Base-by-base conservation (phyloP, 208 protist species). In the Jaenimonas drosophilae region DNA sequence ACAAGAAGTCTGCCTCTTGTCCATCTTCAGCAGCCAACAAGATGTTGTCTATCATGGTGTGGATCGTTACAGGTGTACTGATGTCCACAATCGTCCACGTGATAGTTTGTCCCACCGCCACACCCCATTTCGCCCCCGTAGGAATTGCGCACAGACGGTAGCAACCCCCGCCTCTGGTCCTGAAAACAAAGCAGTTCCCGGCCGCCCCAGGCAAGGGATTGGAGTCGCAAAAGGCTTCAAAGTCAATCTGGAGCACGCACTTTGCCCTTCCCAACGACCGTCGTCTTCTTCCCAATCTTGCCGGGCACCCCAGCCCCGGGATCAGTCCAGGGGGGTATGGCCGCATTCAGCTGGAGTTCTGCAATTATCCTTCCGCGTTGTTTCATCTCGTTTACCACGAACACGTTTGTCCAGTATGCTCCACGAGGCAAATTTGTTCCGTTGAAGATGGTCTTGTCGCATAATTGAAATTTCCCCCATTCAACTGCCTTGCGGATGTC, bases 191-290 rank as follows among this genome's bases (percentile, higher is more conserved):
- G 6, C 23, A 16, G 42, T 48, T 48, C 11, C 42, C n/a, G 31
- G 42, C 31, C 14, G 24, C 26, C 23, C 42, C 14, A 23, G 20
- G 42, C 17, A 48, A 16, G 5, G 42, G 42, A 33, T 32, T 48
- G 42, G 42, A 11, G 24, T 48, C 42, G 42, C 31, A 26, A 21
- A 48, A 48, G 17, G 42, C 42, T 21, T 48, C 42, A 23, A 48
- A 48, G 20, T 32, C 42, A 33, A 48, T 48, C 42, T 48, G 42
- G n/a, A 48, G 42, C 42, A 48, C 23, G 42, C 23, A 48, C 26
- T 48, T 48, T 14, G n/a, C 12, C 12, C 26, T 32, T 11, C 26
- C 19, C 42, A 48, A 23, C 42, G 42, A 48, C 12, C n/a, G n/a
- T n/a, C 31, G 42, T 48, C 42, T 48, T 23, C 42, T 9, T 9